Base-by-base conservation (phyloP, 148 eudicot species). In the Chenopodium berlandieri region DNA sequence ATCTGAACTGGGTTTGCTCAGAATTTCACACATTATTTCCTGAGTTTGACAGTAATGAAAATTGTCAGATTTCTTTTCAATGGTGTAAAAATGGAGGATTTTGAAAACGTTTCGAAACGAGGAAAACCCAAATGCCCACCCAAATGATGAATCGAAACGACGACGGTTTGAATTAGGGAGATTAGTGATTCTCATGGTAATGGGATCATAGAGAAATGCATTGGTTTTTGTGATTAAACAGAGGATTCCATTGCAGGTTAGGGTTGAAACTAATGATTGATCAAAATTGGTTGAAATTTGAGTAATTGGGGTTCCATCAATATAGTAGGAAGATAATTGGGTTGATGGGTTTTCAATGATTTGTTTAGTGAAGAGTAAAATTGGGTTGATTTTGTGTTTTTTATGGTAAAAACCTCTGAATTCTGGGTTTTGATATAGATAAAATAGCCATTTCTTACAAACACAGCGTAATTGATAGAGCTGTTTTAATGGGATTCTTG, bases 321-420 rank as follows among this genome's bases (percentile, higher is more conserved):
- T 82, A 79, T 50, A 83, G 58, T 58, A 80, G 48, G 72, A 82
- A 0, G 83, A 77, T 4, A 83, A 82, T 71, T 73, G 77, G 60
- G 81, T 77, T 65, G 81, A 63, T 77, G 81, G 71, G 14, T 22
- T 77, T 56, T 84, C 86, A 65, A 9, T 52, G 10, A 67, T 80
- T 48, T 73, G 87, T 60, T 74, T 60, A 2, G 76, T 77, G 80
- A 80, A 82, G 48, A 87, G 77, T 54, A 87, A 70, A 40, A 82
- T 82, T n/a, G 89, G 89, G 46, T 20, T 82, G 12, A 75, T 85
- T 78, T 75, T 80, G 86, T 82, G 87, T 65, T 82, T 85, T 72
- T 71, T 69, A 72, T 84, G 87, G 80, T 87, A 87, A 81, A 74
- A 76, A 23, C 16, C 30, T 71, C 67, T 83, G 67, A 87, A 87